These are phyloP conservation scores for Singerocomus inundabilis DNA, from an alignment of 1,284 basidiomycete genomes.

Conservation along the genomic window DNA sequence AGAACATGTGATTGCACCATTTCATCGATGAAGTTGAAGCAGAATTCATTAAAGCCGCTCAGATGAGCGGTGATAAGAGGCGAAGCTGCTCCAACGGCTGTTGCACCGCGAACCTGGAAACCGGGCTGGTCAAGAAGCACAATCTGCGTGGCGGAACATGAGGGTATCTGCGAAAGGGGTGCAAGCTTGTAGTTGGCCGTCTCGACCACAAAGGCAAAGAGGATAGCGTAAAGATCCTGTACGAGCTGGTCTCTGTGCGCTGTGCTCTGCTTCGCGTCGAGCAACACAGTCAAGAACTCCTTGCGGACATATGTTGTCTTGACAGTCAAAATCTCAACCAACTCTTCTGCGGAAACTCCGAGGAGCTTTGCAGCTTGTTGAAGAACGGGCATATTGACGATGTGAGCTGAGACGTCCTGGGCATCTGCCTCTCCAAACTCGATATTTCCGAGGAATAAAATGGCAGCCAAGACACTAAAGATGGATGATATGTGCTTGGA, in stretches of 20 bases:
- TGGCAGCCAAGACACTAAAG: slow-evolving; percentile 77
- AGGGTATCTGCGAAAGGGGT: slow-evolving; percentile 49
- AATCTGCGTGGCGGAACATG: slow-evolving; percentile 62
- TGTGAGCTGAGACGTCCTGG: slow-evolving; percentile 66
- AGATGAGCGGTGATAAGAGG: slow-evolving; percentile 77
- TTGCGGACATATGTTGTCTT: slow-evolving; percentile 84
- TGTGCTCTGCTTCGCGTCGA: slow-evolving; percentile 70
- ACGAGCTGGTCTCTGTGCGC: slow-evolving; percentile 78
- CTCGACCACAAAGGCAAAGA: slow-evolving; percentile 91
- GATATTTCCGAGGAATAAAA: slow-evolving; percentile 83
- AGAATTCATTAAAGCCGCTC: slow-evolving; percentile 87
- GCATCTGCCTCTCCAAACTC: slow-evolving; percentile 77
- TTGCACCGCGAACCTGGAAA: slow-evolving; percentile 73
- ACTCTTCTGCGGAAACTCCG: slow-evolving; percentile 76
- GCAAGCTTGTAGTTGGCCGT: slow-evolving; percentile 85
- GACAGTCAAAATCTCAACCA: slow-evolving; percentile 76
- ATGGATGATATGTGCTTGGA: slow-evolving; percentile 81
- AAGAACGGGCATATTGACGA: slow-evolving; percentile 66
- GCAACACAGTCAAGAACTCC: slow-evolving; percentile 81
- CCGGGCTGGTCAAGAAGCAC: slow-evolving; percentile 81
- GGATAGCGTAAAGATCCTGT: slow-evolving; percentile 87
- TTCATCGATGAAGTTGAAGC: slow-evolving; percentile 85
- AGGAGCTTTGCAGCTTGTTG: slow-evolving; percentile 72
- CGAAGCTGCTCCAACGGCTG: slow-evolving; percentile 55
- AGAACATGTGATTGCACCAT: slow-evolving; percentile 78